Evolutionary conservation across 2,329 filamentous ascomycete species (phyloP).

Genomic region (Fusarium drepaniforme): DNA sequence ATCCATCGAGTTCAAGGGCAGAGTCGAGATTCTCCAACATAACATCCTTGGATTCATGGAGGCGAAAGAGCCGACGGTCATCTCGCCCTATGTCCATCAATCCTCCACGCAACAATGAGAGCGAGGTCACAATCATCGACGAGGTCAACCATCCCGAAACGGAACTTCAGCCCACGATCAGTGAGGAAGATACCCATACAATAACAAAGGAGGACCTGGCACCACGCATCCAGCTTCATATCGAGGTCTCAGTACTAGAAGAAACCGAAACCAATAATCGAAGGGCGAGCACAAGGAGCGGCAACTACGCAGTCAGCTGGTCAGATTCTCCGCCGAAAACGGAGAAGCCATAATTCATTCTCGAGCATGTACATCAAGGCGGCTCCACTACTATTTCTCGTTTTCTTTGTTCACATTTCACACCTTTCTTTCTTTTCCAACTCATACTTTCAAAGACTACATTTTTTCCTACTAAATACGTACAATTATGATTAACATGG

Average conservation of each 20-base stretch:
- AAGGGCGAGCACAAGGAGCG: conserved; percentile 25
- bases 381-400: conserved; percentile 17
- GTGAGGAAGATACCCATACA: conserved; percentile 1
- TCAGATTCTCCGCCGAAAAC: conserved; percentile 9
- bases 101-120: conserved; percentile 37
- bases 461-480: conserved; percentile 5
- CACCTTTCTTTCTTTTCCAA: conserved; percentile 16
- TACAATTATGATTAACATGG: conserved; percentile 20
- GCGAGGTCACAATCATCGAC: conserved; percentile 40
- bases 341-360: conserved; percentile 24
- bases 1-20: conserved; percentile 19
- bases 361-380: conserved; percentile 21
- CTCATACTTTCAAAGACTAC: conserved; percentile 15
- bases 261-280: not conserved
- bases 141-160: conserved; percentile 33
- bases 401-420: conserved; percentile 5
- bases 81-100: conserved; percentile 24
- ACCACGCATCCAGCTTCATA: conserved; percentile 18
- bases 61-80: conserved; percentile 33
- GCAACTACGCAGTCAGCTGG: conserved; percentile 35
- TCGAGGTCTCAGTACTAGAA: conserved; percentile 30
- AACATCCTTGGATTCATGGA: conserved; percentile 35
- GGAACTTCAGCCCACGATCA: conserved; percentile 6
- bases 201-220: not conserved
- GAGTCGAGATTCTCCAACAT: conserved; percentile 34